Conservation (phyloP, 2,329 filamentous ascomycete species). For the Zasmidium citrigriseum region DNA sequence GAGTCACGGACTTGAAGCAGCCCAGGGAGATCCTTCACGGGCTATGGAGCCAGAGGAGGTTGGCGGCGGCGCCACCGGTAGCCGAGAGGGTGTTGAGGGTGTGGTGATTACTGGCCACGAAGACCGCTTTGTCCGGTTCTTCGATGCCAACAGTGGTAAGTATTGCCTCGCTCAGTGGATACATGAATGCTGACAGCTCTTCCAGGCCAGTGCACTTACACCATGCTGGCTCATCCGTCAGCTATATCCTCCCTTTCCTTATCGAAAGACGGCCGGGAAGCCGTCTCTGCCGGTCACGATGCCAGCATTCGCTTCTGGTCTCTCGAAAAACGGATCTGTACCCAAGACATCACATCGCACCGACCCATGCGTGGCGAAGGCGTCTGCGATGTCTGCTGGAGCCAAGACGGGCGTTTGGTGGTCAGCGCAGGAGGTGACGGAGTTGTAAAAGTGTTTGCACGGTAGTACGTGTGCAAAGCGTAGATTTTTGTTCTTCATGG, state of each 20-base stretch:
- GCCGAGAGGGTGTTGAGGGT: conserved; percentile 74
- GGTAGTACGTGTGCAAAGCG: no score
- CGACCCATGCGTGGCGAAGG: conserved; percentile 94
- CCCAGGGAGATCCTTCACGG: conserved; percentile 58
- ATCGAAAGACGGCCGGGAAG: conserved; percentile 88
- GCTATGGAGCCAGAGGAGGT: conserved; percentile 72
- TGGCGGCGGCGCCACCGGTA: conserved; percentile 80
- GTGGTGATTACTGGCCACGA: conserved; percentile 96
- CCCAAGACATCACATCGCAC: conserved; percentile 91
- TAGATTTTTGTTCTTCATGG: no score
- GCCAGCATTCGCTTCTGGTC: conserved; percentile 96
- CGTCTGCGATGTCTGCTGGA: conserved; percentile 93
- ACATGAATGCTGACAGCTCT: conserved; percentile 17
- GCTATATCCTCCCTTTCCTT: conserved; percentile 90
- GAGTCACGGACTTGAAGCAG: conserved; percentile 68
- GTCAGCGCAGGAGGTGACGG: conserved; percentile 94
- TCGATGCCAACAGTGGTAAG: conserved; percentile 97
- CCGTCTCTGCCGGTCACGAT: conserved; percentile 94
- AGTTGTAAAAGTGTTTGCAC: conserved; percentile 85
- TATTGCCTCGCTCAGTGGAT: conserved; percentile 26
- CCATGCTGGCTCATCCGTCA: conserved; percentile 94
- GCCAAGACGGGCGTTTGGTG: conserved; percentile 90
- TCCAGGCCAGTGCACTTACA: conserved; percentile 96
- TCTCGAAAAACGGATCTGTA: conserved; percentile 90
- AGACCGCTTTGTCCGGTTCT: conserved; percentile 94